Base-by-base conservation (phyloP, 2,329 filamentous ascomycete species). In the Trichoderma cornu-damae region DNA sequence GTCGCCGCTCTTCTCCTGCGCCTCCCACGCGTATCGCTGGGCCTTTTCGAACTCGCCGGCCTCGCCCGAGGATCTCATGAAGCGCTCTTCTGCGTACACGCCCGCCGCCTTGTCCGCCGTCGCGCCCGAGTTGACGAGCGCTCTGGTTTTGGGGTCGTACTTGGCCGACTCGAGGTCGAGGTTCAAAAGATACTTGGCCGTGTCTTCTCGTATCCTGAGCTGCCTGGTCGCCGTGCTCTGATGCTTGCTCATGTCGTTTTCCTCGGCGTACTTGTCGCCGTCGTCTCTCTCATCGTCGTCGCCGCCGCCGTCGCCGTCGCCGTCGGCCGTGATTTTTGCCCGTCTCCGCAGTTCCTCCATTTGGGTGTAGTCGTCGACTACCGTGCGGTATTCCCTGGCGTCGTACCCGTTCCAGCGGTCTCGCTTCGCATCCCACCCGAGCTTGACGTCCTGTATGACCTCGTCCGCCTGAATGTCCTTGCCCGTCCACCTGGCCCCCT, bases 331-430 rank as follows among this genome's bases (percentile, higher is more conserved):
- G 47, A 75, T 77, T 64, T 79, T 73, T 9, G 79, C 80, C 59
- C 78, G 76, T 65, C 81, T 76, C n/a, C 80, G 75, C 61, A 96
- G 75, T 63, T 87, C 84, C 69, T 96, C 93, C 71, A 96, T 77
- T 68, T 93, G 84, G 61, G 94, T 87, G 72, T 89, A 96, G 65
- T 96, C 90, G 50, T 96, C 86, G 38, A 97, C 85, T n/a, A 97
- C 89, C 60, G 83, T 79, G 60, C 84, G 81, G 70, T 96, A 97
- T 71, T 97, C 89, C 63, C 83, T 84, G 1, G 91, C 78, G 70
- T 97, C 92, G 72, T 96, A 99, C n/a, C 93, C 93, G 69, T 96
- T 96, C 93, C 94, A 99, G 42, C 93, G 84, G 75, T 99, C 94
- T 64, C 94, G 82, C 77, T 99, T 99, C 20, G 94, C 94, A 72